phyloP scores from a whole-genome alignment of 2,329 filamentous ascomycete genomes.

The Lecanosticta acicola region DNA sequence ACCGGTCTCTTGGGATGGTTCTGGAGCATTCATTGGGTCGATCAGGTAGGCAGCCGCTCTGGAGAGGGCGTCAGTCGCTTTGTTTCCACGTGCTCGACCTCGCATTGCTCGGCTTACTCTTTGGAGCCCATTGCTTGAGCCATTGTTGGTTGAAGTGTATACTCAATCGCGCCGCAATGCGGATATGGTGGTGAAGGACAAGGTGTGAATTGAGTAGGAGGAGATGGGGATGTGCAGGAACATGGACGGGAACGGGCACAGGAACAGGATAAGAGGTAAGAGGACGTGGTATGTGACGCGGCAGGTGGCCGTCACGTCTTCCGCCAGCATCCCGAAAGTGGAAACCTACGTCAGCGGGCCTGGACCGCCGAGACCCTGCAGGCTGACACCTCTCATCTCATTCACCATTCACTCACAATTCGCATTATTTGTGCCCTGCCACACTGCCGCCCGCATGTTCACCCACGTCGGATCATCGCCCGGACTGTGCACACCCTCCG shows the following conservation, averaged over 20 bases:
- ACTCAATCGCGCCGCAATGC: not conserved
- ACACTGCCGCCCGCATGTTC: too few relatives aligned
- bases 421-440: too few relatives aligned
- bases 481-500: not conserved
- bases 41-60: slow-evolving; percentile 61
- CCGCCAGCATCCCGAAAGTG: not conserved
- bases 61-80: slow-evolving; percentile 17
- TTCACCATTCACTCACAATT: too few relatives aligned
- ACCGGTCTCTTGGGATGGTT: slow-evolving; percentile 63
- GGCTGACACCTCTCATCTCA: too few relatives aligned
- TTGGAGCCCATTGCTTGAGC: slow-evolving; percentile 16
- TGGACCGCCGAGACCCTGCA: not conserved
- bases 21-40: slow-evolving; percentile 62
- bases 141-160: slow-evolving; percentile 3
- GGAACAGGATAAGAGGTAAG: too few relatives aligned
- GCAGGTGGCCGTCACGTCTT: too few relatives aligned
- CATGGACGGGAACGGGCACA: too few relatives aligned
- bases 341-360: not conserved
- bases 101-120: slow-evolving; percentile 12
- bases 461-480: not conserved
- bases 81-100: slow-evolving; percentile 9
- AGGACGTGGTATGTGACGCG: not conserved
- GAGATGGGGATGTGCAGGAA: too few relatives aligned
- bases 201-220: too few relatives aligned
- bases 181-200: too few relatives aligned